Evolutionary conservation across 225 moss, liverwort and hornwort genomes (phyloP).

Genomic region (Marchantia polymorpha): DNA sequence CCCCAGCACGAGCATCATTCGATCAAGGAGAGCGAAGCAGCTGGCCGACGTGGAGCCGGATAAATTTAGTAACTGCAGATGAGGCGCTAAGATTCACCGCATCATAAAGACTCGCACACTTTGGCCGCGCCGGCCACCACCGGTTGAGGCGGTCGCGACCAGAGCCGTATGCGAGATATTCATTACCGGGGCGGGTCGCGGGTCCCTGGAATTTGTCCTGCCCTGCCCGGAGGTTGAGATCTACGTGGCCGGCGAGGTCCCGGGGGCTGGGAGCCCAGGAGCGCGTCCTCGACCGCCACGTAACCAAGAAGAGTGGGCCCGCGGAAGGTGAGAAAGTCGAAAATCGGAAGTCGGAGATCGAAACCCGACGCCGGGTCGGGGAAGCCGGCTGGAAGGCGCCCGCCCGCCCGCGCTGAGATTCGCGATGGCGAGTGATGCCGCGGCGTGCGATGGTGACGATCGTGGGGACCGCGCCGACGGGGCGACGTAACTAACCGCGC

Average conservation of each 20-base stretch:
- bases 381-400: neutral
- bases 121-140: constrained; percentile 1
- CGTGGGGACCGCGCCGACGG: neutral
- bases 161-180: neutral
- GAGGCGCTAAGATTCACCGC: neutral
- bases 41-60: neutral
- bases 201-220: neutral
- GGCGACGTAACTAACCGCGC: constrained; percentile 11
- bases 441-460: constrained; percentile 3
- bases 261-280: neutral
- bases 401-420: neutral
- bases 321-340: neutral
- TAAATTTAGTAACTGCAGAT: constrained; percentile 1
- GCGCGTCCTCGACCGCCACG: neutral
- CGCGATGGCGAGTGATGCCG: neutral
- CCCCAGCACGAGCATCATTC: neutral
- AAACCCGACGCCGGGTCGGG: neutral
- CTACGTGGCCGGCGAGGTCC: constrained; percentile 1
- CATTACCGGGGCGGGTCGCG: neutral
- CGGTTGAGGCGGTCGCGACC: neutral
- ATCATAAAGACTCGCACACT: neutral
- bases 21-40: neutral
- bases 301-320: neutral
- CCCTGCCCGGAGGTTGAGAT: neutral
- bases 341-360: too few species aligned